Conservation (phyloP, 2,329 filamentous ascomycete genomes). For the Chrysoporthe austroafricana region DNA sequence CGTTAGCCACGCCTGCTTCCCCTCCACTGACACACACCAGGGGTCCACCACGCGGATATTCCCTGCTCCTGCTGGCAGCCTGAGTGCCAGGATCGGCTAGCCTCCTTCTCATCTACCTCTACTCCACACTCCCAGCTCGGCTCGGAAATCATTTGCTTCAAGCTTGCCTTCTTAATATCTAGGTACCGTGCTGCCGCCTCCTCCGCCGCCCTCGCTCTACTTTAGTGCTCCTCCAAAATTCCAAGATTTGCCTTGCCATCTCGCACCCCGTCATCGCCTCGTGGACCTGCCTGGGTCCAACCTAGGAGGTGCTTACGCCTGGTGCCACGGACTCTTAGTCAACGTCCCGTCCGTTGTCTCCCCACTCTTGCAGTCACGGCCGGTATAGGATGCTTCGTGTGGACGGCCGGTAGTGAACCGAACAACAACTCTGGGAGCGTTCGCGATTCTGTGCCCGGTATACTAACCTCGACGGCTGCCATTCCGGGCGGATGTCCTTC, state of each 20-base stretch:
- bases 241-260: background rate
- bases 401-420: slow-evolving; percentile 17
- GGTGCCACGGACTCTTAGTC: background rate
- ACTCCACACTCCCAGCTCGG: slow-evolving; percentile 28
- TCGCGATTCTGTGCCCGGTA: slow-evolving; percentile 8
- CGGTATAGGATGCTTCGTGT: slow-evolving; percentile 15
- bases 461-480: slow-evolving; percentile 7
- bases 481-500: slow-evolving; percentile 23
- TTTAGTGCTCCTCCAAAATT: slow-evolving; percentile 19
- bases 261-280: background rate
- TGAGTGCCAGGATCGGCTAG: slow-evolving; percentile 27
- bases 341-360: background rate
- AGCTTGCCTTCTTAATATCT: slow-evolving; percentile 27
- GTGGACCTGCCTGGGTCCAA: background rate
- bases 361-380: slow-evolving; percentile 8
- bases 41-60: slow-evolving; percentile 19
- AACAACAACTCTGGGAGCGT: slow-evolving; percentile 4
- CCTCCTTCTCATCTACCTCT: slow-evolving; percentile 28
- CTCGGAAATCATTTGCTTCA: slow-evolving; percentile 23
- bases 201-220: slow-evolving; percentile 3
- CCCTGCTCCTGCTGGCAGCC: slow-evolving; percentile 9
- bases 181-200: slow-evolving; percentile 22
- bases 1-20: slow-evolving; percentile 18
- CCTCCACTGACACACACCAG: slow-evolving; percentile 13
- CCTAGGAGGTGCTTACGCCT: slow-evolving; percentile 2